Evolutionary conservation across 306 rosid species (phyloP).

Genomic region (Neltuma alba): DNA sequence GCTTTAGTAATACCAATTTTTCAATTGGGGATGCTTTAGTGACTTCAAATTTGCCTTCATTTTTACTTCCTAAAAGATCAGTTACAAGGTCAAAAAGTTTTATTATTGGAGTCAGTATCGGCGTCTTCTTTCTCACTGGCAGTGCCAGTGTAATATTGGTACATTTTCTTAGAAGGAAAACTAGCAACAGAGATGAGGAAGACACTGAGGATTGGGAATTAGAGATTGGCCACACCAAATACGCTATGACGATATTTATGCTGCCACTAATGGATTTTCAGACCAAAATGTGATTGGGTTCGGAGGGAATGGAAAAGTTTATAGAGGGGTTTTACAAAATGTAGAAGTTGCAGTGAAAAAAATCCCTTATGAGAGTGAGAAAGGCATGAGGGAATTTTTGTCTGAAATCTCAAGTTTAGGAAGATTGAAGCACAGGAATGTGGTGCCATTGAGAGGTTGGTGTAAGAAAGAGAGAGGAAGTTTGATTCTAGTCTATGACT

Average conservation of each 20-base stretch:
- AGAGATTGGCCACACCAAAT: slow-evolving; percentile 68
- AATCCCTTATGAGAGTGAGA: slow-evolving; percentile 43
- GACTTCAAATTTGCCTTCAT: slow-evolving; percentile 59
- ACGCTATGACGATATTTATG: slow-evolving; percentile 46
- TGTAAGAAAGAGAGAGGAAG: slow-evolving; percentile 60
- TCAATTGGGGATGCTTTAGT: slow-evolving; percentile 58
- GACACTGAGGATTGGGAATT: slow-evolving; percentile 59
- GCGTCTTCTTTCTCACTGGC: slow-evolving; percentile 37
- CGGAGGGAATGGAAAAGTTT: slow-evolving; percentile 66
- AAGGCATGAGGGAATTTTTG: slow-evolving; percentile 58
- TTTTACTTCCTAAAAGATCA: slow-evolving; percentile 41
- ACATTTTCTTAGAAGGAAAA: slow-evolving; percentile 33
- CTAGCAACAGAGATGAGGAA: slow-evolving; percentile 34
- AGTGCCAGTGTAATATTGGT: slow-evolving; percentile 26
- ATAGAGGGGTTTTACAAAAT: slow-evolving; percentile 53
- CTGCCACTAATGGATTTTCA: slow-evolving; percentile 55
- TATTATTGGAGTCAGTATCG: slow-evolving; percentile 40
- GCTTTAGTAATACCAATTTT: slow-evolving; percentile 52
- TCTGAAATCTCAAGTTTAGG: slow-evolving; percentile 69
- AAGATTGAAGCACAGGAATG: slow-evolving; percentile 66
- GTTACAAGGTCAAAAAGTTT: slow-evolving; percentile 42
- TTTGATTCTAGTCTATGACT: slow-evolving; percentile 62
- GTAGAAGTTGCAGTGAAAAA: slow-evolving; percentile 55
- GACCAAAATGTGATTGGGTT: slow-evolving; percentile 57
- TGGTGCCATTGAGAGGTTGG: slow-evolving; percentile 68